phyloP scores from a whole-genome alignment of 495 filamentous ascomycete species.

The Xylaria longipes region DNA sequence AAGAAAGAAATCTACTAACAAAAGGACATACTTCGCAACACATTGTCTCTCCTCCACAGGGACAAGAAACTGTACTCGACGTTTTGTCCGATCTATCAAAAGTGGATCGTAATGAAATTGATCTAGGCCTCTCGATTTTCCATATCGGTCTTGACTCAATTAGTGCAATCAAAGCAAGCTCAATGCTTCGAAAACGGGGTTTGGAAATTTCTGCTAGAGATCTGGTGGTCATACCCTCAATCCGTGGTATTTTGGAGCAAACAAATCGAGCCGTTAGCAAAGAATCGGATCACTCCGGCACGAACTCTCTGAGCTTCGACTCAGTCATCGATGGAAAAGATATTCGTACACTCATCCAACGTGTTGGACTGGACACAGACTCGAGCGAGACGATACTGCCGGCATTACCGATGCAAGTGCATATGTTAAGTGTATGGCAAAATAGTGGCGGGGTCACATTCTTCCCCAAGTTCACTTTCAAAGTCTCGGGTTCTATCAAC shows the following conservation, averaged over 20 bases:
- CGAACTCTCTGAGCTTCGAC: not conserved
- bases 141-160: slow-evolving; percentile 91
- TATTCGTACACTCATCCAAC: slow-evolving; percentile 35
- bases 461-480: slow-evolving; percentile 68
- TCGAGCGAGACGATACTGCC: slow-evolving; percentile 64
- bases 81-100: slow-evolving; percentile 70
- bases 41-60: not conserved
- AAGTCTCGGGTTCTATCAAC: slow-evolving; percentile 43
- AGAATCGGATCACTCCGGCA: not conserved
- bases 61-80: slow-evolving; percentile 54
- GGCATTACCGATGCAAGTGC: slow-evolving; percentile 72
- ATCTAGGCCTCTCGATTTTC: slow-evolving; percentile 72
- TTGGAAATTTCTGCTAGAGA: slow-evolving; percentile 67
- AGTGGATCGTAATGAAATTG: slow-evolving; percentile 65
- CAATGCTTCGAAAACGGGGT: slow-evolving; percentile 65
- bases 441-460: slow-evolving; percentile 66
- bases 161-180: slow-evolving; percentile 76
- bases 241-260: slow-evolving; percentile 58
- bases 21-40: not conserved
- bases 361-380: slow-evolving; percentile 40
- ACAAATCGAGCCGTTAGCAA: slow-evolving; percentile 23
- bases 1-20: no score
- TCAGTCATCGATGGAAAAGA: slow-evolving; percentile 44
- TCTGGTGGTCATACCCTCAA: slow-evolving; percentile 67
- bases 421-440: slow-evolving; percentile 73